A percentile compares a stretch with the other conserved stretches of the same genome.
phyloP scores from a whole-genome alignment of 805 yeast genomes.

The Candida ortonii region DNA sequence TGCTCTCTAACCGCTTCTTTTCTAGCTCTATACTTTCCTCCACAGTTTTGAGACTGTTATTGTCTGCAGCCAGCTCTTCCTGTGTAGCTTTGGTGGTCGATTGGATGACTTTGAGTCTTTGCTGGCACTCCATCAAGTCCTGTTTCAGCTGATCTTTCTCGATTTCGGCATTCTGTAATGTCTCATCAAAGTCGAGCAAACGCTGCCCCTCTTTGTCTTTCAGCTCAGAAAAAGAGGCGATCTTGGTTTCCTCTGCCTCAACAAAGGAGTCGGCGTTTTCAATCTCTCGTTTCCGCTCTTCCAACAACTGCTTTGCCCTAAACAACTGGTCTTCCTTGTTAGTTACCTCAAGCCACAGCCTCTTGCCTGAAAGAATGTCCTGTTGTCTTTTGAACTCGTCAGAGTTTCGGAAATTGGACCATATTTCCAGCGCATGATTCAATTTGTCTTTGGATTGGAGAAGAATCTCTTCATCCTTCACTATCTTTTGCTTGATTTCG shows the following conservation, averaged over 20 bases:
- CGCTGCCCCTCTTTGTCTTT: conserved; percentile 19
- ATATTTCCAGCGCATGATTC: conserved; percentile 40
- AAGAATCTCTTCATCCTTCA: conserved; percentile 33
- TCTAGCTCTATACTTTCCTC: conserved; percentile 30
- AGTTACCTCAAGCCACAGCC: conserved; percentile 44
- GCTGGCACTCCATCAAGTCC: conserved; percentile 22
- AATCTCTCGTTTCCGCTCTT: conserved; percentile 16
- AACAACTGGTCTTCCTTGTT: conserved; percentile 24
- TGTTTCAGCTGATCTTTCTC: conserved; percentile 14
- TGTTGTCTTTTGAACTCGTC: conserved; percentile 39
- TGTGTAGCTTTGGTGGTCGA: conserved; percentile 24
- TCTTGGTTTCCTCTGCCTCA: conserved; percentile 11
- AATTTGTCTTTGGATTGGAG: conserved; percentile 37
- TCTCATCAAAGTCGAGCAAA: conserved; percentile 16
- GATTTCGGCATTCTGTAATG: conserved; percentile 10
- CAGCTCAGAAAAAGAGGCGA: conserved; percentile 8
- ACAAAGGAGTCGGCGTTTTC: conserved; percentile 22
- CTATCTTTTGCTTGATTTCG: conserved; percentile 37
- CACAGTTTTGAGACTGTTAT: conserved; percentile 23
- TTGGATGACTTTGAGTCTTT: conserved; percentile 21
- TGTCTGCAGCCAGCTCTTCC: conserved; percentile 18
- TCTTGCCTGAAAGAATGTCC: conserved; percentile 44
- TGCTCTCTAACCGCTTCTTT: conserved; percentile 37
- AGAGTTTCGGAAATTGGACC: conserved; percentile 39
- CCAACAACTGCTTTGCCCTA: conserved; percentile 20